phyloP scores from a whole-genome alignment of 2,329 filamentous ascomycete species.

The Clonostachys rhizophaga region DNA sequence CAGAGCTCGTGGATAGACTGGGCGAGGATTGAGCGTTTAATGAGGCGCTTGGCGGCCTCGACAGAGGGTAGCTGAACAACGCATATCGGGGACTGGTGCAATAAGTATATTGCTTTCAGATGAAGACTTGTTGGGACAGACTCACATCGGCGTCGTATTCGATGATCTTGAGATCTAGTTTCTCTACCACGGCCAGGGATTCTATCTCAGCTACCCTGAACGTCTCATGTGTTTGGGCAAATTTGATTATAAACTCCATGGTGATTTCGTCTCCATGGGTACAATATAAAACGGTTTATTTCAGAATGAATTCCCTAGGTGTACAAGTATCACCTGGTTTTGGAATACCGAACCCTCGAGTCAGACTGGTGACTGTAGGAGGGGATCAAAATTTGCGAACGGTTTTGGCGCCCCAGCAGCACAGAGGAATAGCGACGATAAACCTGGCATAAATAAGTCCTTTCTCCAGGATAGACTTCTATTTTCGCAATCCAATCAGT shows the following conservation, averaged over 20 bases:
- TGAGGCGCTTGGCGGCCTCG: conserved; percentile 59
- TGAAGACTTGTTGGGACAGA: conserved; percentile 7
- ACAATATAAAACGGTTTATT: too few species aligned
- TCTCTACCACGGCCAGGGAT: conserved; percentile 67
- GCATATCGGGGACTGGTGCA: conserved; percentile 75
- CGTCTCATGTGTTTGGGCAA: conserved; percentile 85
- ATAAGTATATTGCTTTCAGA: too few species aligned
- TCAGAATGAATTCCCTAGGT: too few species aligned
- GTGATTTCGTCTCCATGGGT: not conserved
- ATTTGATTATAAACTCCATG: conserved; percentile 82
- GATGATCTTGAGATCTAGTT: conserved; percentile 66
- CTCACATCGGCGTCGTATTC: conserved; percentile 71
- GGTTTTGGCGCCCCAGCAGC: too few species aligned
- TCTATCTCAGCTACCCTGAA: conserved; percentile 84
- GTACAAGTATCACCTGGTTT: too few species aligned
- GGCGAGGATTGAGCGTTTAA: conserved; percentile 74
- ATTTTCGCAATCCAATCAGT: too few species aligned
- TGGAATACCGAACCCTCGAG: too few species aligned
- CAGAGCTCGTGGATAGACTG: conserved; percentile 87
- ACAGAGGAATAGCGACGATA: too few species aligned
- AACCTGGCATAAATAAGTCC: too few species aligned
- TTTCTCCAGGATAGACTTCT: too few species aligned
- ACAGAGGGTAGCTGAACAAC: conserved; percentile 65
- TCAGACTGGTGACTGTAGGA: too few species aligned
- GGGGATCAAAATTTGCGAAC: too few species aligned